Conservation (phyloP, 495 filamentous ascomycete species). For the Schizothecium vesticola region DNA sequence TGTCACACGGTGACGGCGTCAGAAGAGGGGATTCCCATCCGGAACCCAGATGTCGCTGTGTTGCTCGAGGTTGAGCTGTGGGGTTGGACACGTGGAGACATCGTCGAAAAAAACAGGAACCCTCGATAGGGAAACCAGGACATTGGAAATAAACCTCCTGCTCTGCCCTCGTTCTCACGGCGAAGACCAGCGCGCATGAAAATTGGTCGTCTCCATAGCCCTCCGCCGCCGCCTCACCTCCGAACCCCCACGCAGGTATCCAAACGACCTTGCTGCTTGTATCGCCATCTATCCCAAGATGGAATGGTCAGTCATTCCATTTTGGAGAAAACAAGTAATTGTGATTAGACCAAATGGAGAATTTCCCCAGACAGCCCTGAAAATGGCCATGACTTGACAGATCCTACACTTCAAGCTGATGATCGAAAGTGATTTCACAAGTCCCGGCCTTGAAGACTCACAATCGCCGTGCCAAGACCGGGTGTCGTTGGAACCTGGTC, state of each 20-base stretch:
- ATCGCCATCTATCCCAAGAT: not conserved
- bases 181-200: no score
- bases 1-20: not conserved
- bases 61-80: not conserved
- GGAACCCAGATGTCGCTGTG: not conserved
- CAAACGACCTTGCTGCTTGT: no score
- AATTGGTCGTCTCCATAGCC: no score
- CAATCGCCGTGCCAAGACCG: not conserved
- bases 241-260: not conserved
- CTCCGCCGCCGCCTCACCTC: no score
- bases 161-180: no score
- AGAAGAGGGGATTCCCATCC: not conserved
- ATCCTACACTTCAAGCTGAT: not conserved
- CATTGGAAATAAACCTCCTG: no score
- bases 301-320: not conserved
- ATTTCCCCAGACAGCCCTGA: not conserved
- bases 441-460: not conserved
- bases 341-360: not conserved
- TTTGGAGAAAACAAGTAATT: not conserved
- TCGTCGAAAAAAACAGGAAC: no score
- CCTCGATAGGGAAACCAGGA: no score
- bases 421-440: not conserved
- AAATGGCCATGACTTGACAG: not conserved
- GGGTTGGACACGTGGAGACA: not conserved
- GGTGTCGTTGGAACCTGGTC: not conserved